These are phyloP conservation scores for Pseudocercospora musae DNA, from an alignment of 2,329 filamentous ascomycete genomes.

Conservation along the genomic window DNA sequence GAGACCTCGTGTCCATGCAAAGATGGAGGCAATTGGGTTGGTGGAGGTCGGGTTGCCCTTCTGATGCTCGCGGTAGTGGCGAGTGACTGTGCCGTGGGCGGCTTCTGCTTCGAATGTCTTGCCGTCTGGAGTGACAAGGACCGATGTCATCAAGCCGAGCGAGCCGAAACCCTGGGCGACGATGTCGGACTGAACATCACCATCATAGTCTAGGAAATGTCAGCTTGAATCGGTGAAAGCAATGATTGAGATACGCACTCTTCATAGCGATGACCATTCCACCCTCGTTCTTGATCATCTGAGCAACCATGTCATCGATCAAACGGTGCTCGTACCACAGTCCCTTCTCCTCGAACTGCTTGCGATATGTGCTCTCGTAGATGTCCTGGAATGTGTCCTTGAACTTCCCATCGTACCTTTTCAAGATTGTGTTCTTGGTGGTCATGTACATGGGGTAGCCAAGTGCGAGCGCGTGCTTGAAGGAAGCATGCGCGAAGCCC, in stretches of 20 bases:
- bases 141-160: conserved; percentile 96
- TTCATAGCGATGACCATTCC: conserved; percentile 98
- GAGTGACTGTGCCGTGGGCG: conserved; percentile 95
- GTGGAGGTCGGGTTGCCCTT: conserved; percentile 96
- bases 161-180: conserved; percentile 98
- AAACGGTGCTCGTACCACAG: conserved; percentile 99
- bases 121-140: conserved; percentile 93
- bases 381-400: conserved; percentile 99
- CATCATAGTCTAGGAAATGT: conserved; percentile 76
- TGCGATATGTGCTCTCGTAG: conserved; percentile 83
- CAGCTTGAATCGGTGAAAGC: conserved; percentile 6
- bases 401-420: conserved; percentile 97
- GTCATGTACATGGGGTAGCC: conserved; percentile 96
- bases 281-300: conserved; percentile 99
- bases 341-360: conserved; percentile 81
- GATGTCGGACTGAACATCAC: conserved; percentile 97
- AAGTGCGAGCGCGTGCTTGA: conserved; percentile 91
- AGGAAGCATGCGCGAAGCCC: conserved; percentile 92
- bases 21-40: conserved; percentile 98
- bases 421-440: conserved; percentile 99
- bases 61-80: conserved; percentile 98
- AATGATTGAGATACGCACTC: conserved; percentile 62
- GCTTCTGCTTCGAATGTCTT: conserved; percentile 97
- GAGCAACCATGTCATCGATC: conserved; percentile 99
- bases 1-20: conserved; percentile 95